Base-by-base conservation (phyloP, 2,329 filamentous ascomycete genomes). In the Emergomyces orientalis region DNA sequence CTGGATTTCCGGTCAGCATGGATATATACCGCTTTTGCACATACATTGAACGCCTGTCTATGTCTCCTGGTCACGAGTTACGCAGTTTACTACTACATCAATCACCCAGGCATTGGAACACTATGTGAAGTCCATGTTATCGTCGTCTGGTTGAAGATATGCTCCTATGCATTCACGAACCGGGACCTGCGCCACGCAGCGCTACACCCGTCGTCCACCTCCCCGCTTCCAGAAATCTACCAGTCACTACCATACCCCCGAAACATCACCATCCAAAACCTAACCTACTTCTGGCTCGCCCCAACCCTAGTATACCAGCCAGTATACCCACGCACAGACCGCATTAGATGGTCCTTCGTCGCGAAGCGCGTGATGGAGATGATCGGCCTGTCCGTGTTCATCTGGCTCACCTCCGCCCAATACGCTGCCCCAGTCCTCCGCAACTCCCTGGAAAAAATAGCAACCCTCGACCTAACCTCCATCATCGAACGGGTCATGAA, bases 221-320 rank as follows among this genome's bases (percentile, higher is more conserved):
- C 86, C 55, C 82, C 84, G 30, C 79, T 97, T 3, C 94, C 94
- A 0, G 86, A 90, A 45, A 81, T 97, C 30, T 99, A 97, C 78
- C 80, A 82, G 14, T 73, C 84, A 61, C 96, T 91, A 70, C 90
- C 93, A 0, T 99, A 99, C 73, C 94, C 94, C 0, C 77, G 84
- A 57, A 99, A 97, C 75, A 90, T 99, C 75, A 96, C 91, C 2
- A 82, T 97, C 68, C 78, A 82, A 59, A 99, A 97, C 73, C 80
- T 99, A 32, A 85, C 85, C 63, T 99, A 97, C 77, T 99, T 99
- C 75, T 97, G 94, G 93, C 93, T 92, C 87, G 94, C 93, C 0
- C 94, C 94, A 0, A 99, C 94, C 0, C 82, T 99, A 60, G 88
- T 97, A 54, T 99, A 99, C 74, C 94, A 99, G 78, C 94, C 94